Conservation (phyloP, 176 grass and related monocot species). For the Dactylis glomerata region DNA sequence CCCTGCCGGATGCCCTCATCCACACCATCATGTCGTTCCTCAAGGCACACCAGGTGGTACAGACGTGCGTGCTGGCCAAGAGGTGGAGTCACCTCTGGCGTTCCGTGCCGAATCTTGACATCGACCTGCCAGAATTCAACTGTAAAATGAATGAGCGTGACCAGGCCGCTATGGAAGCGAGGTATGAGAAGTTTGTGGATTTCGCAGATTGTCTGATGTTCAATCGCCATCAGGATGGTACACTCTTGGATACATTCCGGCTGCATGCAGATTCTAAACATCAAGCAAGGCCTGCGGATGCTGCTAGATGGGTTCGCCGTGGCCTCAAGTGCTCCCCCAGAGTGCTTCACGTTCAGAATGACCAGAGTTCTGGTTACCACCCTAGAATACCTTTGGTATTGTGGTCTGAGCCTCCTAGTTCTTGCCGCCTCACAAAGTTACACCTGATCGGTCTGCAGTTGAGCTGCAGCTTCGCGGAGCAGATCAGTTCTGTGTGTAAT, state of each 20-base stretch:
- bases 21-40: constrained; percentile 15
- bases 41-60: background rate
- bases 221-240: background rate
- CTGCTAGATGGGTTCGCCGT: background rate
- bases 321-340: background rate
- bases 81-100: background rate
- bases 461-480: background rate
- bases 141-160: background rate
- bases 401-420: background rate
- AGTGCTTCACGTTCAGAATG: background rate
- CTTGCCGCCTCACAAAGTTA: background rate
- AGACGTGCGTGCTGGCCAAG: background rate
- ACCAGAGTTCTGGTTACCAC: background rate
- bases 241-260: background rate
- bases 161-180: background rate
- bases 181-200: background rate
- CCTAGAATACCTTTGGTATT: background rate
- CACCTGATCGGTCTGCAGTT: background rate
- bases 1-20: constrained; percentile 12
- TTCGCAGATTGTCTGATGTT: background rate
- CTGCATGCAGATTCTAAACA: background rate
- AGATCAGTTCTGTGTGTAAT: background rate
- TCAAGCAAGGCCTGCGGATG: background rate
- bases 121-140: background rate
- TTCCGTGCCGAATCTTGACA: background rate